Evolutionary conservation across 2,329 filamentous ascomycete species (phyloP).

Genomic region (Tolypocladium tropicale): DNA sequence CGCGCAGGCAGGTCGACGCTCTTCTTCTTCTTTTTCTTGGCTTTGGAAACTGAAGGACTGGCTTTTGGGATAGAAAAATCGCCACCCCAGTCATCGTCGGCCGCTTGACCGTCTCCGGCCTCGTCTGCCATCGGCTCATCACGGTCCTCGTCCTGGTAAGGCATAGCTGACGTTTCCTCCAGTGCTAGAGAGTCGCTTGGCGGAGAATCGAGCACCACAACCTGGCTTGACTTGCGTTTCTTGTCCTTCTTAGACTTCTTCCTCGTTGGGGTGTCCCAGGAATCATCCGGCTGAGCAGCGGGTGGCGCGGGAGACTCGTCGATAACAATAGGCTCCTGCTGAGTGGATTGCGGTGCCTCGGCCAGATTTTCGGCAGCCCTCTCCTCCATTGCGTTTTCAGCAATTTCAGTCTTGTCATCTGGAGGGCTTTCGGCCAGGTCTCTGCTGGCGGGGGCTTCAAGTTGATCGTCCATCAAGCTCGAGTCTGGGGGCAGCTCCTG

Average conservation of each 20-base stretch:
- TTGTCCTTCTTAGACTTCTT: constrained; percentile 27
- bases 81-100: constrained; percentile 3
- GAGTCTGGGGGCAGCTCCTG: background rate
- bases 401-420: background rate
- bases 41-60: constrained; percentile 6
- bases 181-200: background rate
- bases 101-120: background rate
- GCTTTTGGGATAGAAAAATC: constrained; percentile 4
- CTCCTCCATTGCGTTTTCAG: background rate
- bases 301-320: background rate
- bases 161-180: background rate
- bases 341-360: background rate
- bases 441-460: background rate
- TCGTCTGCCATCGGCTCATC: background rate
- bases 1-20: background rate
- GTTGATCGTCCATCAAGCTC: background rate
- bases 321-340: background rate
- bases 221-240: constrained; percentile 17
- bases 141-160: background rate
- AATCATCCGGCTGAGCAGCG: constrained; percentile 10
- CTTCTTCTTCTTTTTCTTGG: constrained; percentile 20
- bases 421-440: background rate
- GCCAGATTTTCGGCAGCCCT: background rate
- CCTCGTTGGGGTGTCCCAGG: constrained; percentile 2
- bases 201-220: constrained; percentile 1